Evolutionary conservation across 495 filamentous ascomycete genomes (phyloP), one percentile per base, ranked within the genome.

Genomic region (Staphylotrichum longicolle): DNA sequence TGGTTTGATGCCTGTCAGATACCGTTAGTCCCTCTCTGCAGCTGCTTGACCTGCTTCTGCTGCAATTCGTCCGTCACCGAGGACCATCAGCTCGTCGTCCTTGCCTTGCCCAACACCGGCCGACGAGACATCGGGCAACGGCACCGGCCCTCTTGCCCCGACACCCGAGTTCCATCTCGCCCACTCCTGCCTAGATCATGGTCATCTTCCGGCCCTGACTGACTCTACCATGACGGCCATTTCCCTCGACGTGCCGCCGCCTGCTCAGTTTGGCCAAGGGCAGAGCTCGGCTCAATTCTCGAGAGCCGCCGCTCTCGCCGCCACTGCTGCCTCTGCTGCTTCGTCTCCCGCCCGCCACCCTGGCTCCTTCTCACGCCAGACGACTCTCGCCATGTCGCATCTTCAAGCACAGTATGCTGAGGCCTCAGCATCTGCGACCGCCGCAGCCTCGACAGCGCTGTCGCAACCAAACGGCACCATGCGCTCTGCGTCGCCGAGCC

Each of bases 181-280:
- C 32, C 54, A 41, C 10, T 27, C 44, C 4, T 33, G 9, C n/a
- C 46, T 30, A 8, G 55, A 66, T 37, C 60, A 70, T 69, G 71
- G 44, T 62, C 14, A 44, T n/a, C 40, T 32, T 32, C 47, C 53
- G n/a, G 27, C 11, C 7, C 9, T 68, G 20, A 27, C 20, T 27
- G 20, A 72, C 56, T 54, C 41, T 51, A 70, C 50, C 42, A 74
- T 74, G 72, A 70, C 72, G 60, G 64, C 70, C 46, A 58, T 74
- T 46, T 68, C 68, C n/a, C 57, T 63, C 34, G 60, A 66, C 51
- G 37, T 55, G 33, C 65, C 57, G 51, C 63, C 50, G 11, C 51
- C 63, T 12, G 42, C 57, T n/a, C 63, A 64, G 27, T 44, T 62
- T 50, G 57, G 57, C 55, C 61, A 60, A 14, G 62, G 62, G 34